phyloP scores from a whole-genome alignment of 208 protist species.

The Wallacemonas sp. region DNA sequence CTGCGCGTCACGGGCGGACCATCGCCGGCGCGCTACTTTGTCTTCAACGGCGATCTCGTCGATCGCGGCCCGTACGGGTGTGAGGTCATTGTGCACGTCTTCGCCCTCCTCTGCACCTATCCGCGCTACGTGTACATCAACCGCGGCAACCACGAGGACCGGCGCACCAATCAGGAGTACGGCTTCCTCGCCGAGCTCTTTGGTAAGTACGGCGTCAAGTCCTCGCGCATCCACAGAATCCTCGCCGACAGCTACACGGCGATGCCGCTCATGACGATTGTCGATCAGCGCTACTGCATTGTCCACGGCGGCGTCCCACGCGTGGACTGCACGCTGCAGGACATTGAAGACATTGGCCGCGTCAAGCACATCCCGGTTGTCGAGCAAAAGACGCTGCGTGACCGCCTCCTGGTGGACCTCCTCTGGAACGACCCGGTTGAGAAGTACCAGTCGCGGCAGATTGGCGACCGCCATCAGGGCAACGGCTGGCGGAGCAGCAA shows the following conservation, averaged over 20 bases:
- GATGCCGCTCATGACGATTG: constrained; percentile 85
- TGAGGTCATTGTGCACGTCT: constrained; percentile 89
- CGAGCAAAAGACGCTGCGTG: constrained; percentile 92
- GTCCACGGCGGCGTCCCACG: constrained; percentile 97
- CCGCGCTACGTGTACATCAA: constrained; percentile 87
- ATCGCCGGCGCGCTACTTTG: constrained; percentile 64
- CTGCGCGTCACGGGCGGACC: constrained; percentile 62
- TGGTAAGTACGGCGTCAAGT: constrained; percentile 67
- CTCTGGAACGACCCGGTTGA: constrained; percentile 99
- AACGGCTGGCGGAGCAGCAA: constrained; percentile 98
- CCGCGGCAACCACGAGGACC: constrained; percentile 93
- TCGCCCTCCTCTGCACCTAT: constrained; percentile 77
- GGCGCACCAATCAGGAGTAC: constrained; percentile 83
- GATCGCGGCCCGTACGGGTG: constrained; percentile 98
- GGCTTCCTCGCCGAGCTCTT: constrained; percentile 72
- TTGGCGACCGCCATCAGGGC: constrained; percentile 70
- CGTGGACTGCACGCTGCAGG: constrained; percentile 59
- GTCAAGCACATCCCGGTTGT: constrained; percentile 97
- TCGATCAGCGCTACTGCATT: constrained; percentile 95
- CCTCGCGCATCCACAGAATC: constrained; percentile 42
- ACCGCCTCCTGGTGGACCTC: constrained; percentile 97
- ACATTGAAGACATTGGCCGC: constrained; percentile 90
- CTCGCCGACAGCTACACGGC: constrained; percentile 87
- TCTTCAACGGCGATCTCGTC: constrained; percentile 99
- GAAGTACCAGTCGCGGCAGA: constrained; percentile 77